phyloP scores from a whole-genome alignment of 1,284 basidiomycete species.

The Phellopilus nigrolimitatus region DNA sequence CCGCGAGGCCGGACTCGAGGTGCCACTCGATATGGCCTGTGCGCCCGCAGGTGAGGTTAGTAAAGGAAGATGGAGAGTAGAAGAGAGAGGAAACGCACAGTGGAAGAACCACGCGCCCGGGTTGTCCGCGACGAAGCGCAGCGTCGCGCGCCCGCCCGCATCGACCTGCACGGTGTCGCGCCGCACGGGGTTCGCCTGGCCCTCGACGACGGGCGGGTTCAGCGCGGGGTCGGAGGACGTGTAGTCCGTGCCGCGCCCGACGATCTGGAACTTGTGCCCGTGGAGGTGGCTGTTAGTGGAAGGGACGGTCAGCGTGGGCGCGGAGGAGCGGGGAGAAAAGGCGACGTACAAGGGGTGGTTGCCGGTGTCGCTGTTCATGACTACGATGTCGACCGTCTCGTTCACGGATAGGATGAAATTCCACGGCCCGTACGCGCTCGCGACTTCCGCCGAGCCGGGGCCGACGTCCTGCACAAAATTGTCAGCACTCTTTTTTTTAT shows the following conservation, averaged over 20 bases:
- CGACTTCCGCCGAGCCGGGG: constrained; percentile 45
- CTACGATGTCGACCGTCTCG: constrained; percentile 74
- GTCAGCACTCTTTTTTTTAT: not conserved
- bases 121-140: constrained; percentile 74
- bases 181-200: constrained; percentile 79
- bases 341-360: constrained; percentile 19
- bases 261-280: constrained; percentile 79
- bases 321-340: not conserved
- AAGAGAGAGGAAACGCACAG: constrained; percentile 44
- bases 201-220: constrained; percentile 78
- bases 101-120: constrained; percentile 83
- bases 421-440: constrained; percentile 74
- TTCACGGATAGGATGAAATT: constrained; percentile 72
- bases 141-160: constrained; percentile 51
- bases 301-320: not conserved
- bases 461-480: not conserved
- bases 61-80: not conserved
- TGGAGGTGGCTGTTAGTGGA: constrained; percentile 59
- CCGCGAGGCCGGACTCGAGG: constrained; percentile 70
- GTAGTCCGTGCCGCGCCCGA: constrained; percentile 68
- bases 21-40: constrained; percentile 82
- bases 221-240: constrained; percentile 71
- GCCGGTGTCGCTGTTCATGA: constrained; percentile 70
- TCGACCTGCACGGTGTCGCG: constrained; percentile 76
- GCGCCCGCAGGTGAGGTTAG: not conserved